Percentiles rank a stretch among this genome's conserved stretches.
Evolutionary conservation across 208 protist species (phyloP).

Genomic region (Borovskyia barvae): DNA sequence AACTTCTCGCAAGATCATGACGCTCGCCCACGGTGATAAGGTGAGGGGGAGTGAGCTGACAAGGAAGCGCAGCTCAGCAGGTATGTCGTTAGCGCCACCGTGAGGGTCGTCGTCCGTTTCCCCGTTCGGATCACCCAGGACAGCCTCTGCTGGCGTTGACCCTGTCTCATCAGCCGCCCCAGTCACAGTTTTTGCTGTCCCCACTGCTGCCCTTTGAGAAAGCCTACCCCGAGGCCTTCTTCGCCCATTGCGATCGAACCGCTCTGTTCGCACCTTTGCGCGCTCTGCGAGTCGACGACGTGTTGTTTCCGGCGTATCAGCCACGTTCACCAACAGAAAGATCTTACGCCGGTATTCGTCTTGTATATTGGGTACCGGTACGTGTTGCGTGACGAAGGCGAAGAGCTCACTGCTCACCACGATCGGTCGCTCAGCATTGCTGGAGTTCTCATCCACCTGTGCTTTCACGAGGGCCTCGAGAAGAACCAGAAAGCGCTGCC

Average conservation of each 20-base stretch:
- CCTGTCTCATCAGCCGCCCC: background rate
- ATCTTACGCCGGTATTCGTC: slow-evolving; percentile 91
- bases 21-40: slow-evolving; percentile 81
- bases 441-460: slow-evolving; percentile 53
- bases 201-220: background rate
- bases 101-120: slow-evolving; percentile 23
- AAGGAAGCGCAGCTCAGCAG: slow-evolving; percentile 81
- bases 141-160: too few relatives aligned
- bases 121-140: too few relatives aligned
- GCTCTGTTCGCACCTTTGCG: slow-evolving; percentile 4
- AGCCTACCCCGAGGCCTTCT: background rate
- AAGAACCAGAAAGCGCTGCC: slow-evolving; percentile 79
- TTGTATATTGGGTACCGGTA: slow-evolving; percentile 87
- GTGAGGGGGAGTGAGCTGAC: slow-evolving; percentile 82
- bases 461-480: slow-evolving; percentile 77
- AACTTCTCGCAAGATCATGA: slow-evolving; percentile 88
- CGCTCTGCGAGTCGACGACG: slow-evolving; percentile 22
- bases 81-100: slow-evolving; percentile 60
- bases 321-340: slow-evolving; percentile 88
- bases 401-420: slow-evolving; percentile 76
- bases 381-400: slow-evolving; percentile 70
- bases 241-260: background rate
- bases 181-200: background rate
- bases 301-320: slow-evolving; percentile 50
- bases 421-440: slow-evolving; percentile 37